These are phyloP conservation scores for Hygrophorus russula DNA, from an alignment of 768 basidiomycete genomes.

Conservation along the genomic window DNA sequence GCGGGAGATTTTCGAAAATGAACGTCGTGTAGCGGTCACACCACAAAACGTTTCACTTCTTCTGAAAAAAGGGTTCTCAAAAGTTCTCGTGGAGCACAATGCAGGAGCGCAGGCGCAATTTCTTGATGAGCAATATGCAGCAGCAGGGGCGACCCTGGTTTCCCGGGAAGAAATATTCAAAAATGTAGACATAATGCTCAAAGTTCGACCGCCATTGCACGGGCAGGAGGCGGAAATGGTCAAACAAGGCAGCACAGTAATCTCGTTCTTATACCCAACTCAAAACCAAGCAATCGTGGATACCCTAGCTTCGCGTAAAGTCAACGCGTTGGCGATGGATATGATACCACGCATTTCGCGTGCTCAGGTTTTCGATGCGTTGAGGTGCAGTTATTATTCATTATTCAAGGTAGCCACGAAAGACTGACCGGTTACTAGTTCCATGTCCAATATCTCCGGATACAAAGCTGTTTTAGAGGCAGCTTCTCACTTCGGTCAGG, in stretches of 20 bases:
- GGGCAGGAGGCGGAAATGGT: constrained; percentile 50
- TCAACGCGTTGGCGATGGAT: constrained; percentile 83
- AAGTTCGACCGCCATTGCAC: constrained; percentile 68
- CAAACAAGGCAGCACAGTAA: constrained; percentile 67
- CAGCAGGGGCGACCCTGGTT: constrained; percentile 73
- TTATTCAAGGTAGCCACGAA: constrained; percentile 1
- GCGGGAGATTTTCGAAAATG: constrained; percentile 64
- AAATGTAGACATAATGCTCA: constrained; percentile 68
- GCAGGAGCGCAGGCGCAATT: constrained; percentile 71
- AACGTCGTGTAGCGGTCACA: constrained; percentile 72
- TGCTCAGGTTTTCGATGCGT: constrained; percentile 82
- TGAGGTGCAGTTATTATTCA: constrained; percentile 40
- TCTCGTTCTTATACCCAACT: constrained; percentile 76
- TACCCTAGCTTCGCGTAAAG: constrained; percentile 48
- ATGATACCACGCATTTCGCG: constrained; percentile 86
- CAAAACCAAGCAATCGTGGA: constrained; percentile 74
- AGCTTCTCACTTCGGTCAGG: constrained; percentile 70
- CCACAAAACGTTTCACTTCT: constrained; percentile 67
- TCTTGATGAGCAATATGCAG: constrained; percentile 65
- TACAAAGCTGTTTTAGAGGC: constrained; percentile 90
- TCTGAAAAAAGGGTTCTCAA: constrained; percentile 72
- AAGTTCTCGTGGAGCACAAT: constrained; percentile 61
- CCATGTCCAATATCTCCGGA: constrained; percentile 92
- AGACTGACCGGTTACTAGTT: constrained; percentile 48
- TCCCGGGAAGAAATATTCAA: constrained; percentile 59